Conservation (phyloP, 768 basidiomycete genomes). For the Russula olivacea region DNA sequence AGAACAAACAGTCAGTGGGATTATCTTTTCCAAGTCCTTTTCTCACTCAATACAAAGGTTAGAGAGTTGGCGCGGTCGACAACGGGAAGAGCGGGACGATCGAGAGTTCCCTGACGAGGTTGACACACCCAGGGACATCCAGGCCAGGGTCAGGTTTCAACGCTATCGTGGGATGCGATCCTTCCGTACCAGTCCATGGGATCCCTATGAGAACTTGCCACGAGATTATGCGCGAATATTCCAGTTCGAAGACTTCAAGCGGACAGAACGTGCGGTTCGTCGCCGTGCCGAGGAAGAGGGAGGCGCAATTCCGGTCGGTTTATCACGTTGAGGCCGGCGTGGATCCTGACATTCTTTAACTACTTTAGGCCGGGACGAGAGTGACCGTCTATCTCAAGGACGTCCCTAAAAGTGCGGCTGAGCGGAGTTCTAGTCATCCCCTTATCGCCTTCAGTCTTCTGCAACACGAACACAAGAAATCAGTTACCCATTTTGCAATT, state of each 20-base stretch:
- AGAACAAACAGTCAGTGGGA: slow-evolving; percentile 70
- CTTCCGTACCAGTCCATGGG: slow-evolving; percentile 96
- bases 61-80: slow-evolving; percentile 59
- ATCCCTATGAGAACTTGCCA: slow-evolving; percentile 93
- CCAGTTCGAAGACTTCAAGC: slow-evolving; percentile 91
- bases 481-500: slow-evolving; percentile 86
- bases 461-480: slow-evolving; percentile 94
- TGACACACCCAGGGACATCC: slow-evolving; percentile 82
- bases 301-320: slow-evolving; percentile 56
- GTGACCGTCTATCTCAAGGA: slow-evolving; percentile 73
- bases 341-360: neutral
- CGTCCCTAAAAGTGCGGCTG: slow-evolving; percentile 57
- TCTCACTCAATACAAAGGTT: slow-evolving; percentile 40
- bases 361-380: slow-evolving; percentile 67
- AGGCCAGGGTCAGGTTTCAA: slow-evolving; percentile 80
- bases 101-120: slow-evolving; percentile 92
- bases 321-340: neutral
- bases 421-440: slow-evolving; percentile 36
- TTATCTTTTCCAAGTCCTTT: slow-evolving; percentile 10
- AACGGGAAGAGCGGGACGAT: slow-evolving; percentile 75
- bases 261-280: slow-evolving; percentile 68
- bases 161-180: slow-evolving; percentile 87
- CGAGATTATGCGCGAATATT: slow-evolving; percentile 93
- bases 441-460: slow-evolving; percentile 75
- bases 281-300: slow-evolving; percentile 60